A percentile compares a stretch with the other conserved stretches of the same genome.
phyloP scores from a whole-genome alignment of 306 rosid species.

The Prunus armeniaca region DNA sequence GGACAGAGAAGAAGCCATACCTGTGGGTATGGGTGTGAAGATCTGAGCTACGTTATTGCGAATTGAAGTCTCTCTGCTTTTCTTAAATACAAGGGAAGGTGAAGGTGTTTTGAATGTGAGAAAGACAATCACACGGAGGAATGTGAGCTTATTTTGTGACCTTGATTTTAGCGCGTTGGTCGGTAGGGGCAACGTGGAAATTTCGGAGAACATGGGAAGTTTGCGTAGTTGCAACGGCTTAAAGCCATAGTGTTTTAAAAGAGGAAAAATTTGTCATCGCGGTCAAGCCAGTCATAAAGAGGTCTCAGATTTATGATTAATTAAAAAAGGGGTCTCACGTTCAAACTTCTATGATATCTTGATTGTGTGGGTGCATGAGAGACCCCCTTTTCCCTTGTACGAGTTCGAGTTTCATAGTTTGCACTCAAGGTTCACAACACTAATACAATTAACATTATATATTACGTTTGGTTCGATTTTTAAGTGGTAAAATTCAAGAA shows the following conservation, averaged over 20 bases:
- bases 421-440: no score
- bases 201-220: neutral
- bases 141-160: neutral
- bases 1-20: neutral
- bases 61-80: neutral
- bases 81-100: neutral
- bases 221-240: slow-evolving; percentile 14
- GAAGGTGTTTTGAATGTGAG: neutral
- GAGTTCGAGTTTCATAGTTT: no score
- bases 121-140: neutral
- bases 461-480: no score
- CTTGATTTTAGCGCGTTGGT: neutral
- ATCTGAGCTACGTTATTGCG: neutral
- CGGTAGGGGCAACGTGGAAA: slow-evolving; percentile 13
- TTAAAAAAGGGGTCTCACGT: rapidly evolving
- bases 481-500: no score
- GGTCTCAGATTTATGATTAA: no score
- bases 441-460: no score
- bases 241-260: neutral
- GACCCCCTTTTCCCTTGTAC: no score
- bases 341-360: rapidly evolving
- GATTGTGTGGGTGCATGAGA: no score
- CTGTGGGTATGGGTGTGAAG: neutral
- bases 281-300: no score
- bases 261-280: neutral